A percentile compares a stretch with the other conserved stretches of the same genome.
phyloP scores from a whole-genome alignment of 1,139 yeast species.

The Blastobotrys apis region DNA sequence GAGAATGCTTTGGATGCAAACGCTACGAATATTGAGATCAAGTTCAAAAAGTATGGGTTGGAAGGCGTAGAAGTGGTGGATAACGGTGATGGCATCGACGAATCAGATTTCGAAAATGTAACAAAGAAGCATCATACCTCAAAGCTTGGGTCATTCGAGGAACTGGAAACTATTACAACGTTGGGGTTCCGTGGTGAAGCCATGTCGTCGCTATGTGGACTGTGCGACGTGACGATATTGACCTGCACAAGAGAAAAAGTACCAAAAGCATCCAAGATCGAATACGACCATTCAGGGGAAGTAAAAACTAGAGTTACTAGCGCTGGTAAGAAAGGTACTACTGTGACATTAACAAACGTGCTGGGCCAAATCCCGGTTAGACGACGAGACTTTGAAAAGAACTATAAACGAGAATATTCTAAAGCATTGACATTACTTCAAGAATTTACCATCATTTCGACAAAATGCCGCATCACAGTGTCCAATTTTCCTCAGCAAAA shows the following conservation, averaged over 20 bases:
- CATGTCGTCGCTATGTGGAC: conserved; percentile 32
- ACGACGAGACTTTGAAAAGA: conserved; percentile 62
- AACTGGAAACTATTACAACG: conserved; percentile 42
- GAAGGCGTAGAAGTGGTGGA: conserved; percentile 69
- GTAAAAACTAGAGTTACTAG: conserved; percentile 40
- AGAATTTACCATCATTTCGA: conserved; percentile 60
- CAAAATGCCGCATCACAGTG: conserved; percentile 55
- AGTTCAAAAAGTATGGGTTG: conserved; percentile 67
- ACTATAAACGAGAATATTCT: conserved; percentile 65
- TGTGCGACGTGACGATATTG: conserved; percentile 44
- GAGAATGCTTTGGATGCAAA: conserved; percentile 85
- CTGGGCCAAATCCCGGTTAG: conserved; percentile 62
- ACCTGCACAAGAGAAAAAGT: conserved; percentile 51
- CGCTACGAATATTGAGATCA: conserved; percentile 61
- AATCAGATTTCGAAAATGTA: conserved; percentile 53
- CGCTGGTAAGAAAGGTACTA: conserved; percentile 48
- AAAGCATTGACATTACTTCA: conserved; percentile 61
- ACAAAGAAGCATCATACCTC: conserved; percentile 81
- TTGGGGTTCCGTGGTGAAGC: conserved; percentile 43
- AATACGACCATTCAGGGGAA: conserved; percentile 51
- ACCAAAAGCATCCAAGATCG: conserved; percentile 56
- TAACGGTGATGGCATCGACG: conserved; percentile 70
- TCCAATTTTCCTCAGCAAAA: conserved; percentile 48
- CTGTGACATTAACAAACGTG: conserved; percentile 46
- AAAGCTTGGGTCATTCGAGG: conserved; percentile 55